Conservation (phyloP, 2,329 filamentous ascomycete genomes). For the Byssochlamys sp. region DNA sequence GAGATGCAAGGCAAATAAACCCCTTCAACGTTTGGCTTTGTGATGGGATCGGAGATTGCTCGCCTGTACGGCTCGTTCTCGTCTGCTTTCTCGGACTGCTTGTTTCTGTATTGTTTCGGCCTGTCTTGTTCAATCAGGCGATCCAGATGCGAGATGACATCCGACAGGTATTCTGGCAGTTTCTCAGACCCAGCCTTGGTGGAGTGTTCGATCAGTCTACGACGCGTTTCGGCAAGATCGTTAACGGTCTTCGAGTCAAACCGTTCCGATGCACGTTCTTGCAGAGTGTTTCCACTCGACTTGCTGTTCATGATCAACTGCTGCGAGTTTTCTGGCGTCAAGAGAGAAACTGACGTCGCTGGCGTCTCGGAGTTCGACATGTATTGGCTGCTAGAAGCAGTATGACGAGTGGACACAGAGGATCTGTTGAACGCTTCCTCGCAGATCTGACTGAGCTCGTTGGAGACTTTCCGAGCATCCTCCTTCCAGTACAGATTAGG, state of each 20-base stretch:
- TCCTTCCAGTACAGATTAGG: conserved; percentile 54
- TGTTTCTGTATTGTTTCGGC: conserved; percentile 5
- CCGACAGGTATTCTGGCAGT: conserved; percentile 44
- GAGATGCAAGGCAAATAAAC: conserved; percentile 41
- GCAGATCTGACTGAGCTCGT: conserved; percentile 77
- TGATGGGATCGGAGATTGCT: conserved; percentile 11
- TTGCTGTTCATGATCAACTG: conserved; percentile 9
- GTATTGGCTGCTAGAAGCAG: conserved; percentile 31
- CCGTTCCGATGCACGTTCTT: conserved; percentile 37
- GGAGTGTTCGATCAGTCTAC: conserved; percentile 46
- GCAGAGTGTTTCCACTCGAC: conserved; percentile 33
- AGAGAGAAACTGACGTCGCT: conserved; percentile 33
- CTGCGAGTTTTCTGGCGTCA: conserved; percentile 19
- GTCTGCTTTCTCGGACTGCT: not conserved
- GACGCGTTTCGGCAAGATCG: conserved; percentile 50
- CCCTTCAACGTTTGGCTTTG: conserved; percentile 8
- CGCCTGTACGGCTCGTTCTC: conserved; percentile 4
- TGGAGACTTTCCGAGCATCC: conserved; percentile 73
- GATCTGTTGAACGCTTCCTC: conserved; percentile 81
- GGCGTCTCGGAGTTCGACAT: conserved; percentile 42
- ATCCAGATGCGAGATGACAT: conserved; percentile 53
- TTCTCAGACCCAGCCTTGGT: conserved; percentile 35
- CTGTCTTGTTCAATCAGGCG: conserved; percentile 42
- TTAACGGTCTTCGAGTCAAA: conserved; percentile 44
- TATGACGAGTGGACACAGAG: conserved; percentile 44